A percentile compares a stretch with the other conserved stretches of the same genome.
Conservation (phyloP, 2,329 filamentous ascomycete genomes). For the Triangularia verruculosa region DNA sequence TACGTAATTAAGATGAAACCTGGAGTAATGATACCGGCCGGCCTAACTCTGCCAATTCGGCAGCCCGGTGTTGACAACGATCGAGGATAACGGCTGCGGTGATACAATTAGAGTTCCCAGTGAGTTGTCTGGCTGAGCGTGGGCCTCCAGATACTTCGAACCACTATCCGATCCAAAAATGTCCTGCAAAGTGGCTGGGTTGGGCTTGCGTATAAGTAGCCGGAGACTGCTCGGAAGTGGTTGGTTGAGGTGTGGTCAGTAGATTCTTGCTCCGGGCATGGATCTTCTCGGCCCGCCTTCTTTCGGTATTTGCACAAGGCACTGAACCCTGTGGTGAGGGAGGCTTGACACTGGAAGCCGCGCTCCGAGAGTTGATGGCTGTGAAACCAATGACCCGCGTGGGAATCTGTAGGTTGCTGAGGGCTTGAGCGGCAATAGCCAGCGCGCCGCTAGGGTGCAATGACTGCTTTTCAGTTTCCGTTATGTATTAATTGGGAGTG, state of each 20-base stretch:
- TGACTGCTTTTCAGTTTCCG: background rate
- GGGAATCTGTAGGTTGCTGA: constrained; percentile 13
- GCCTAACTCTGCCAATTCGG: background rate
- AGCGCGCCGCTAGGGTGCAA: constrained; percentile 10
- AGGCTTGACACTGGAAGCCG: constrained; percentile 10
- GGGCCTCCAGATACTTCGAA: background rate
- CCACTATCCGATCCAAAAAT: constrained; percentile 15
- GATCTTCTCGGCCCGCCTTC: constrained; percentile 23
- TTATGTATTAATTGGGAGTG: no score
- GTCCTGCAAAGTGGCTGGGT: constrained; percentile 24
- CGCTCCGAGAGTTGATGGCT: constrained; percentile 5
- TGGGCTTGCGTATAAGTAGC: constrained; percentile 8
- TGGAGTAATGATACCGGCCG: no score
- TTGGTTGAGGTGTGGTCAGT: background rate
- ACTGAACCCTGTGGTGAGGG: constrained; percentile 13
- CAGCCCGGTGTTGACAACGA: background rate
- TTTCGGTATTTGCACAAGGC: constrained; percentile 7
- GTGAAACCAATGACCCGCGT: background rate
- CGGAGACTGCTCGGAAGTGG: background rate
- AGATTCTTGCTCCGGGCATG: constrained; percentile 18
- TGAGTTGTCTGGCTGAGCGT: constrained; percentile 3
- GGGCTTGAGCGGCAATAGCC: constrained; percentile 21
- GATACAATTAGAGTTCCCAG: background rate
- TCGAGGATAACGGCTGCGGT: background rate
- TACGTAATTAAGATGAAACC: no score